These are phyloP conservation scores for Colletotrichum eleusines DNA, from an alignment of 2,329 filamentous ascomycete species.

Conservation along the genomic window DNA sequence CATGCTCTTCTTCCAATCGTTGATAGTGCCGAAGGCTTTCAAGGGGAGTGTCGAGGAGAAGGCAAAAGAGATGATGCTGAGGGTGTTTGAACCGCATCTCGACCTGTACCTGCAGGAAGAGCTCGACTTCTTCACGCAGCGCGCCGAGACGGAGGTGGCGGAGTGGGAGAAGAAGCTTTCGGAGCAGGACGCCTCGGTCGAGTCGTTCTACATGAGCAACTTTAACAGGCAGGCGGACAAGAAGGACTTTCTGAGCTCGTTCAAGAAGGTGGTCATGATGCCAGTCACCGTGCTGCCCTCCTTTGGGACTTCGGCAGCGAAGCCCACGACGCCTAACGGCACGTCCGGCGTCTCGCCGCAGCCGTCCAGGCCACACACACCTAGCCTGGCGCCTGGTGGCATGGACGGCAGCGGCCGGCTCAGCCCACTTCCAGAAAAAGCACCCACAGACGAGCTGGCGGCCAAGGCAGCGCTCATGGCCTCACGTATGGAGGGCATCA, in stretches of 20 bases:
- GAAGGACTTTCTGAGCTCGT: slow-evolving; percentile 94
- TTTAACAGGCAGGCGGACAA: slow-evolving; percentile 96
- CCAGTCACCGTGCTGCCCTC: slow-evolving; percentile 90
- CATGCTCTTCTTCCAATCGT: slow-evolving; percentile 78
- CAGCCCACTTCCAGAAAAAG: slow-evolving; percentile 68
- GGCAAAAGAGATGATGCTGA: slow-evolving; percentile 75
- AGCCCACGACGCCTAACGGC: slow-evolving; percentile 47
- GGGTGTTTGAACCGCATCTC: slow-evolving; percentile 91
- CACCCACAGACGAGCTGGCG: slow-evolving; percentile 89
- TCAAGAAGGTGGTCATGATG: slow-evolving; percentile 99
- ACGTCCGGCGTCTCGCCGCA: slow-evolving; percentile 51
- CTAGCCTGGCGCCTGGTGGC: slow-evolving; percentile 53
- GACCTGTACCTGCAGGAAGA: slow-evolving; percentile 94
- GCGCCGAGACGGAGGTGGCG: slow-evolving; percentile 81
- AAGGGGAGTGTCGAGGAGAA: slow-evolving; percentile 72
- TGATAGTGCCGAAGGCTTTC: slow-evolving; percentile 75
- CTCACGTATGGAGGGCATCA: slow-evolving; percentile 92
- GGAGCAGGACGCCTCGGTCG: slow-evolving; percentile 89
- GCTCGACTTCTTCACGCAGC: slow-evolving; percentile 83
- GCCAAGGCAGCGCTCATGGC: slow-evolving; percentile 99
- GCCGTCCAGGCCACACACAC: slow-evolving; percentile 64
- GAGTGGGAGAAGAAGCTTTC: slow-evolving; percentile 93
- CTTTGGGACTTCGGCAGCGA: slow-evolving; percentile 54
- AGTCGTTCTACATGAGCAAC: slow-evolving; percentile 96
- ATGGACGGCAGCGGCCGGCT: slow-evolving; percentile 55